These are phyloP conservation scores for Termitomyces sp. DNA, from an alignment of 768 basidiomycete species.

Conservation along the genomic window DNA sequence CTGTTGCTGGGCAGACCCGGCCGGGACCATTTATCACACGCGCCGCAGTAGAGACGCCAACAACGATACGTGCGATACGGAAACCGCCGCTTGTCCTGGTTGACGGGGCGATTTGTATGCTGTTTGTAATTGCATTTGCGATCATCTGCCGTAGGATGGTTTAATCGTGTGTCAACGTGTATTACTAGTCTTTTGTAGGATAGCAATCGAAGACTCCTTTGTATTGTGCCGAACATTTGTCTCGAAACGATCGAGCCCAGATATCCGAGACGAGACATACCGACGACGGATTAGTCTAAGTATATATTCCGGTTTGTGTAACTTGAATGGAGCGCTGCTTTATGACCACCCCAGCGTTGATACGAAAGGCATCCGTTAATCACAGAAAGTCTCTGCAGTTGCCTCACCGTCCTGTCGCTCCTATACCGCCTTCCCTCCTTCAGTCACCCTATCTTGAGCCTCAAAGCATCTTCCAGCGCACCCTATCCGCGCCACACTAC, in stretches of 20 bases:
- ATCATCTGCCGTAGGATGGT: slow-evolving; percentile 61
- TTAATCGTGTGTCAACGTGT: slow-evolving; percentile 19
- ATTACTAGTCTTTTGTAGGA: slow-evolving; percentile 3
- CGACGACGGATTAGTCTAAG: slow-evolving; percentile 3
- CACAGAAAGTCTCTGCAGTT: slow-evolving; percentile 37
- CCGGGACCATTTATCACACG: slow-evolving; percentile 8
- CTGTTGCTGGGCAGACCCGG: slow-evolving; percentile 4
- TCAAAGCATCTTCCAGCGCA: slow-evolving; percentile 43
- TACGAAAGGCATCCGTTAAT: slow-evolving; percentile 5
- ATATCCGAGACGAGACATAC: slow-evolving; percentile 17
- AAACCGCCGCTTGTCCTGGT: slow-evolving; percentile 58
- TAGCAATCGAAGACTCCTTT: neutral
- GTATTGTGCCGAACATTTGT: neutral
- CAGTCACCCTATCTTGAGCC: slow-evolving; percentile 53
- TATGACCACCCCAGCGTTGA: slow-evolving; percentile 7
- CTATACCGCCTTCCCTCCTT: slow-evolving; percentile 56
- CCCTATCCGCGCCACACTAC: slow-evolving; percentile 25
- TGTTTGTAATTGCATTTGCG: slow-evolving; percentile 64
- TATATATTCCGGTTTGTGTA: neutral
- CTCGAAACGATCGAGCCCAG: slow-evolving; percentile 5
- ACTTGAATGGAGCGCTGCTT: neutral
- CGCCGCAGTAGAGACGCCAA: slow-evolving; percentile 10
- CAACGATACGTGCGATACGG: slow-evolving; percentile 7
- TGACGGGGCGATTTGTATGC: slow-evolving; percentile 71
- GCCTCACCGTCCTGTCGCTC: slow-evolving; percentile 32